Evolutionary conservation across 78 protist genomes (phyloP).

Genomic region (Planoprotostelium fungivorum): DNA sequence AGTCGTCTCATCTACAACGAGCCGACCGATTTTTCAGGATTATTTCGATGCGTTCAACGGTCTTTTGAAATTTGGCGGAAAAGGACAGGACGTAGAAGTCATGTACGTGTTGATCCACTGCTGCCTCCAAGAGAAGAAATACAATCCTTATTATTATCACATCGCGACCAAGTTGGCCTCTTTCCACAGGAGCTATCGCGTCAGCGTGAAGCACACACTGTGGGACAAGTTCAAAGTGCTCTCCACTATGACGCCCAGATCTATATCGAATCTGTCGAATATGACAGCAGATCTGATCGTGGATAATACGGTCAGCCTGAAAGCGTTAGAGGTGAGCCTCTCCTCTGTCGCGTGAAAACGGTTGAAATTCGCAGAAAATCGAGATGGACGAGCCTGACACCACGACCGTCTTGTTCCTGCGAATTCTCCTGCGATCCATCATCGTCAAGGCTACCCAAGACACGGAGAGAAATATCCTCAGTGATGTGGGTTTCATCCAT

Average conservation of each 20-base stretch:
- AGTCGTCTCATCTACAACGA: not conserved
- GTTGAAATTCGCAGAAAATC: not conserved
- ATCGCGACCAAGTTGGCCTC: not conserved
- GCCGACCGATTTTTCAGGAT: slow-evolving; percentile 6
- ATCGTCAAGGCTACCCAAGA: not conserved
- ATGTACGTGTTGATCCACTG: slow-evolving; percentile 32
- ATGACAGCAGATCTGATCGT: not conserved
- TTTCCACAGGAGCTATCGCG: not conserved
- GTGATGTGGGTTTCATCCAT: not conserved
- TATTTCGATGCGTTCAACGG: slow-evolving; percentile 42
- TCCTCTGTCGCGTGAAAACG: too few species aligned
- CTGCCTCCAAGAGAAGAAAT: slow-evolving; percentile 58
- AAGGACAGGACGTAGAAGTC: slow-evolving; percentile 53
- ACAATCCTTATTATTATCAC: slow-evolving; percentile 52
- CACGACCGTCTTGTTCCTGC: not conserved
- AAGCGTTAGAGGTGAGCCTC: not conserved
- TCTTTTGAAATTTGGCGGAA: slow-evolving; percentile 24
- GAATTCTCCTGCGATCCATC: not conserved
- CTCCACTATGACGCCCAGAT: not conserved
- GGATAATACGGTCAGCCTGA: not conserved
- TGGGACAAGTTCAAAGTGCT: not conserved
- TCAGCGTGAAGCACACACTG: not conserved
- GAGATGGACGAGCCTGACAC: not conserved
- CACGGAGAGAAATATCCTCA: not conserved
- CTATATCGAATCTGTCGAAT: not conserved